These are phyloP conservation scores for Pinus tabuliformis DNA, from an alignment of 75 land plant genomes.

Conservation along the genomic window DNA sequence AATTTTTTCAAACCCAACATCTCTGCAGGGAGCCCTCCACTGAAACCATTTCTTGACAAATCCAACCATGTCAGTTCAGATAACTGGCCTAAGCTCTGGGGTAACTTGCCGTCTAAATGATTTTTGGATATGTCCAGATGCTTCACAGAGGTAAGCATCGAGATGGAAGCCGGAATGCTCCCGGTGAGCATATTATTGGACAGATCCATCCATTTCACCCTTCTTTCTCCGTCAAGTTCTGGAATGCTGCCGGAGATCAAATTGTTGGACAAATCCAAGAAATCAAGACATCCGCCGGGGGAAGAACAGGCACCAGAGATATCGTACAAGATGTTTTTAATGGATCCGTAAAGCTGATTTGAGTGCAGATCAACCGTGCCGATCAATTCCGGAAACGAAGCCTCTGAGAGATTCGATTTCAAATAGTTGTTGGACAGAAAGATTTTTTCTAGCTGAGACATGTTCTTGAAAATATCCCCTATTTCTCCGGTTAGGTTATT, in stretches of 20 bases:
- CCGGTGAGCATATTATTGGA: slow-evolving; percentile 59
- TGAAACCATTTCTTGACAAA: slow-evolving; percentile 50
- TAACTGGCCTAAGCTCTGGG: slow-evolving; percentile 48
- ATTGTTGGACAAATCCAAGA: slow-evolving; percentile 43
- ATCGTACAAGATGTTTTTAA: slow-evolving; percentile 25
- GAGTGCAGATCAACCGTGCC: slow-evolving; percentile 44
- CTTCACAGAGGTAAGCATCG: slow-evolving; percentile 28
- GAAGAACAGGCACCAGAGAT: slow-evolving; percentile 8
- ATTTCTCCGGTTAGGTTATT: slow-evolving; percentile 56
- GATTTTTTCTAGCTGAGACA: slow-evolving; percentile 33
- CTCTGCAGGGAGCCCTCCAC: slow-evolving; percentile 53
- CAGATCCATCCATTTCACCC: slow-evolving; percentile 36
- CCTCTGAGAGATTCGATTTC: slow-evolving; percentile 22
- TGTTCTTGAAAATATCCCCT: slow-evolving; percentile 27
- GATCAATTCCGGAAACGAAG: slow-evolving; percentile 28
- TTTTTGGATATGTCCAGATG: slow-evolving; percentile 57
- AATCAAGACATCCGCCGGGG: slow-evolving; percentile 38
- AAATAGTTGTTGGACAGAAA: slow-evolving; percentile 51
- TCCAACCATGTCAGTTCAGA: slow-evolving; percentile 51
- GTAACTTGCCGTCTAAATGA: slow-evolving; percentile 49
- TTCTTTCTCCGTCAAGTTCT: slow-evolving; percentile 28
- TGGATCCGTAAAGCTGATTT: slow-evolving; percentile 46
- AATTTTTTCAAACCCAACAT: slow-evolving; percentile 28
- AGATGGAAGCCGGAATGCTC: slow-evolving; percentile 62
- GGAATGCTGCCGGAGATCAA: slow-evolving; percentile 41